Base-by-base conservation (phyloP, 2,329 filamentous ascomycete genomes). In the Paradendryphiella salina region DNA sequence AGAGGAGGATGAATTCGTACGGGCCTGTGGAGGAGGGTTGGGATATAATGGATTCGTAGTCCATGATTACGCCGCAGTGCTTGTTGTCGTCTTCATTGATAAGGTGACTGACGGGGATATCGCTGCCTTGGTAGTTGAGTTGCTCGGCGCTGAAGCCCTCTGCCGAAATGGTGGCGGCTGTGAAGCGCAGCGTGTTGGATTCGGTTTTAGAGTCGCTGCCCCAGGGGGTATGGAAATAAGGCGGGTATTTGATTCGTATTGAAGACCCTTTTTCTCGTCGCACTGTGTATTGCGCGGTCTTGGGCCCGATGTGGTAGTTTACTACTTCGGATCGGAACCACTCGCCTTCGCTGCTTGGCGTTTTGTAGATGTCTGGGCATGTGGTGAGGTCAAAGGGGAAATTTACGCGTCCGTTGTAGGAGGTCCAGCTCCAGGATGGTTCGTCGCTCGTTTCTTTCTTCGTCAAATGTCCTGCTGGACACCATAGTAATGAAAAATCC, bases 381-480 rank as follows among this genome's bases (percentile, higher is more conserved):
- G 55, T 71, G 10, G 64, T 65, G 1, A 64, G 67, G 45, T 72
- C 69, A 31, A 72, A 70, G 1, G 69, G 69, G 43, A 69, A 72
- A 35, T 65, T 70, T 4, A 69, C 57, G 2, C 46, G 46, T 1
- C 68, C 67, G 4, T 45, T 33, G 54, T 65, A 69, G 0, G 61
- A 63, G 3, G 54, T 61, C 68, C 68, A 72, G 46, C 67, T 71
- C 69, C 68, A 72, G 1, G 64, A 63, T 11, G 69, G 69, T 18
- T 67, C 65, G 9, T 32, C 44, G 23, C 1, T 26, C 2, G 44
- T 21, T 10, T 60, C 42, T 33, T 56, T 57, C 9, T 51, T 53
- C n/a, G 51, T 53, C 6, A 62, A 33, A 1, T 46, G 34, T 6
- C 47, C 62, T 3, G 64, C 61, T 18, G 69, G 69, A 52, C 67